Percentiles rank a stretch among this genome's conserved stretches.
Evolutionary conservation across 768 basidiomycete genomes (phyloP).

Genomic region (Serendipita sp.): DNA sequence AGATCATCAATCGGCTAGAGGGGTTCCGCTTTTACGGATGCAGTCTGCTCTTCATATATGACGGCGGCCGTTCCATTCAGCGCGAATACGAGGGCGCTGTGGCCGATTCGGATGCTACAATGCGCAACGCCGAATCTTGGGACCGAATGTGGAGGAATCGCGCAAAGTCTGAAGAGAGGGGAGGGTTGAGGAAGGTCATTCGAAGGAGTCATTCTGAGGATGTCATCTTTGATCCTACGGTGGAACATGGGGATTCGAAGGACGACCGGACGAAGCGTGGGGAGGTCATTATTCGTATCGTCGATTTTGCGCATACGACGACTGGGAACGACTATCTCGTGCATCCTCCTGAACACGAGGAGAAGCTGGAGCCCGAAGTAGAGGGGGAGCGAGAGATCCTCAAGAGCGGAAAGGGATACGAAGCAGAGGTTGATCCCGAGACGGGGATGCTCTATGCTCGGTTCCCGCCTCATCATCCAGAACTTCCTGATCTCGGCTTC

Average conservation of each 20-base stretch:
- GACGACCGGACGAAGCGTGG: constrained; percentile 61
- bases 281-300: constrained; percentile 87
- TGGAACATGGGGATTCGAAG: constrained; percentile 22
- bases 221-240: constrained; percentile 42
- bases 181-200: constrained; percentile 20
- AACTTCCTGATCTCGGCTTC: constrained; percentile 87
- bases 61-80: constrained; percentile 82
- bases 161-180: constrained; percentile 24
- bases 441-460: constrained; percentile 78
- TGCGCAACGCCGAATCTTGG: neutral
- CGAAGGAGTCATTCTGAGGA: constrained; percentile 73
- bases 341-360: constrained; percentile 32
- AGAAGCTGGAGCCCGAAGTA: constrained; percentile 22
- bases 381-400: constrained; percentile 15
- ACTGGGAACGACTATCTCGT: constrained; percentile 84
- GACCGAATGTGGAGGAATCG: neutral
- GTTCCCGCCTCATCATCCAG: constrained; percentile 84
- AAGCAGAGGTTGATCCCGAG: constrained; percentile 63
- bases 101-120: constrained; percentile 29
- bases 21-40: constrained; percentile 99
- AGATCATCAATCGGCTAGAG: constrained; percentile 72
- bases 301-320: constrained; percentile 97
- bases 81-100: constrained; percentile 47
- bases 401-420: constrained; percentile 54
- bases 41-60: constrained; percentile 90